Evolutionary conservation across 2,329 filamentous ascomycete genomes (phyloP).

Genomic region (Didymosphaeria variabile): DNA sequence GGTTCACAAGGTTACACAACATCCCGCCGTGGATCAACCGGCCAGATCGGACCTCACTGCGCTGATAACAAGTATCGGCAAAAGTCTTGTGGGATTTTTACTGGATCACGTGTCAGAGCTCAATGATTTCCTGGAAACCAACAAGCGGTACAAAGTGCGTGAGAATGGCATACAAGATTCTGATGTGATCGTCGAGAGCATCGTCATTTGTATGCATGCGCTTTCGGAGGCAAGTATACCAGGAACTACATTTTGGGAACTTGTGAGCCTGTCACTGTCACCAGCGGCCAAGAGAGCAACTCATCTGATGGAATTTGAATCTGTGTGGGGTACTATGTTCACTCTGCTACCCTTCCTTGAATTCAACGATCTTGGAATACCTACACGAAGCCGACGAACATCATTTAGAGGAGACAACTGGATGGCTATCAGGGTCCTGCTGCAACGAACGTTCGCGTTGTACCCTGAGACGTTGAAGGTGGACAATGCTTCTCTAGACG

Average conservation of each 20-base stretch:
- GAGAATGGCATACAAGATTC: slow-evolving; percentile 60
- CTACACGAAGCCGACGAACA: slow-evolving; percentile 53
- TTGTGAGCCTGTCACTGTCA: slow-evolving; percentile 50
- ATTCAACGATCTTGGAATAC: slow-evolving; percentile 60
- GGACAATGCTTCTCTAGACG: slow-evolving; percentile 59
- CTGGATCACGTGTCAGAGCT: slow-evolving; percentile 47
- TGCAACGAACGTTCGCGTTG: slow-evolving; percentile 58
- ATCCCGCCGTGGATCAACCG: slow-evolving; percentile 29
- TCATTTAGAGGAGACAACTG: slow-evolving; percentile 58
- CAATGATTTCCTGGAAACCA: slow-evolving; percentile 56
- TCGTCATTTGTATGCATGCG: slow-evolving; percentile 58
- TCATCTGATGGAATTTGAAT: slow-evolving; percentile 47
- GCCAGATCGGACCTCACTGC: slow-evolving; percentile 30
- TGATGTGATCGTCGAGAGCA: slow-evolving; percentile 54
- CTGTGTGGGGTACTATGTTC: slow-evolving; percentile 58
- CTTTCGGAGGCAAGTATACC: slow-evolving; percentile 44
- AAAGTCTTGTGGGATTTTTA: slow-evolving; percentile 48
- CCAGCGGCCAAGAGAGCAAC: slow-evolving; percentile 25
- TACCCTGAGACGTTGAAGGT: slow-evolving; percentile 55
- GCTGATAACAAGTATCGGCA: slow-evolving; percentile 47
- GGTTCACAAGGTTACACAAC: slow-evolving; percentile 40
- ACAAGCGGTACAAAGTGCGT: slow-evolving; percentile 50
- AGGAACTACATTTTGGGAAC: slow-evolving; percentile 54
- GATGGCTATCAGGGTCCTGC: slow-evolving; percentile 56
- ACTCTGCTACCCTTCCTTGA: slow-evolving; percentile 63